Conservation (phyloP, 768 basidiomycete species). For the Mycena latifolia region DNA sequence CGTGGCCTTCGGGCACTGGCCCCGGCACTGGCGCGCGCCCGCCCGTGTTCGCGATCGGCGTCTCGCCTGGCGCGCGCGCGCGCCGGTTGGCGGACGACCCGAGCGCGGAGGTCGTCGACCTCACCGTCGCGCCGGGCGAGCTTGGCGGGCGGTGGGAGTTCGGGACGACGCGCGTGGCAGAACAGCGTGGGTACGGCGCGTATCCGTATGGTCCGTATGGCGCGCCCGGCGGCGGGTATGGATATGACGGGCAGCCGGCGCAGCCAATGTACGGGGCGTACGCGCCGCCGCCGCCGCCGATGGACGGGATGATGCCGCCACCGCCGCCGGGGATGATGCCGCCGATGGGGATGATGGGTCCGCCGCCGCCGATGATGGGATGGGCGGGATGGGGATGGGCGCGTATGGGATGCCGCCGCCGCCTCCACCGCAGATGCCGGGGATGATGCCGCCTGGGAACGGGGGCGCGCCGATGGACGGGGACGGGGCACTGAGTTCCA, state of each 20-base stretch:
- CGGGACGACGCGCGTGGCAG: slow-evolving; percentile 30
- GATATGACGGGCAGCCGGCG: slow-evolving; percentile 11
- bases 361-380: slow-evolving; percentile 29
- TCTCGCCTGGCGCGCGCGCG: slow-evolving; percentile 27
- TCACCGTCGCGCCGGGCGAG: slow-evolving; percentile 14
- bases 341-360: slow-evolving; percentile 25
- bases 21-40: not conserved
- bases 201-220: slow-evolving; percentile 8
- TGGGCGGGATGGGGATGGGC: slow-evolving; percentile 18
- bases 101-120: slow-evolving; percentile 21
- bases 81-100: slow-evolving; percentile 14
- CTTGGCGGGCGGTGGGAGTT: slow-evolving; percentile 30
- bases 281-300: slow-evolving; percentile 15
- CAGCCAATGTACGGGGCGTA: slow-evolving; percentile 18
- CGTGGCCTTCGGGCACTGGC: not conserved
- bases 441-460: slow-evolving; percentile 15
- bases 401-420: slow-evolving; percentile 26
- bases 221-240: slow-evolving; percentile 8
- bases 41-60: slow-evolving; percentile 30
- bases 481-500: not conserved
- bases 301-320: slow-evolving; percentile 15
- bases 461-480: slow-evolving; percentile 7
- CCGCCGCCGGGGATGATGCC: slow-evolving; percentile 6
- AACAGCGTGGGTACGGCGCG: not conserved
- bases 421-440: slow-evolving; percentile 17